phyloP scores from a whole-genome alignment of 306 rosid genomes.

The Mucuna pruriens region DNA sequence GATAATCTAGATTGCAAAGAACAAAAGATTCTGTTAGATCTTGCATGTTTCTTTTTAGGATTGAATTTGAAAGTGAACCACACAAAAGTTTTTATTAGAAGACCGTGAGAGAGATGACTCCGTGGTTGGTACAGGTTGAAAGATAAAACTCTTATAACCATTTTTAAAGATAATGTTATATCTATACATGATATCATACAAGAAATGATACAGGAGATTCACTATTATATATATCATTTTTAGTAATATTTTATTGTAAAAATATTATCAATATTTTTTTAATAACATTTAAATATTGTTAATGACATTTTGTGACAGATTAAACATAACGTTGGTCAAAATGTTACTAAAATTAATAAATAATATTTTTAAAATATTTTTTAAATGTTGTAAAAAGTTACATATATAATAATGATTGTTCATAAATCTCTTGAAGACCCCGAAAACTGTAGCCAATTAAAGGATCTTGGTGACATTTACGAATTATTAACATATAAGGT shows the following conservation, averaged over 20 bases:
- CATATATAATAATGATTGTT: too few species aligned
- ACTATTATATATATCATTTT: too few species aligned
- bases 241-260: too few species aligned
- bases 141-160: conserved; percentile 20
- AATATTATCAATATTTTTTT: too few species aligned
- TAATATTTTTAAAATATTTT: too few species aligned
- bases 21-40: not conserved
- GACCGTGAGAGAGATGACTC: not conserved
- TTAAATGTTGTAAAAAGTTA: too few species aligned
- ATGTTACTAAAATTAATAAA: too few species aligned
- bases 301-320: too few species aligned
- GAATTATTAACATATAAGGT: not conserved
- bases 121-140: not conserved
- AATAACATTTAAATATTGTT: too few species aligned
- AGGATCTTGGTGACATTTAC: not conserved
- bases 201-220: conserved; percentile 24
- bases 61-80: not conserved
- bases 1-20: conserved; percentile 20
- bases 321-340: too few species aligned
- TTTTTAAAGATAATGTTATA: not conserved
- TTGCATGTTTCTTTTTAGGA: not conserved
- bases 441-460: not conserved
- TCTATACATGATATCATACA: conserved; percentile 6
- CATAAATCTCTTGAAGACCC: not conserved
- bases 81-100: not conserved